These are phyloP conservation scores for Ascochyta viciae-villosae DNA, from an alignment of 2,329 filamentous ascomycete species.

Conservation along the genomic window DNA sequence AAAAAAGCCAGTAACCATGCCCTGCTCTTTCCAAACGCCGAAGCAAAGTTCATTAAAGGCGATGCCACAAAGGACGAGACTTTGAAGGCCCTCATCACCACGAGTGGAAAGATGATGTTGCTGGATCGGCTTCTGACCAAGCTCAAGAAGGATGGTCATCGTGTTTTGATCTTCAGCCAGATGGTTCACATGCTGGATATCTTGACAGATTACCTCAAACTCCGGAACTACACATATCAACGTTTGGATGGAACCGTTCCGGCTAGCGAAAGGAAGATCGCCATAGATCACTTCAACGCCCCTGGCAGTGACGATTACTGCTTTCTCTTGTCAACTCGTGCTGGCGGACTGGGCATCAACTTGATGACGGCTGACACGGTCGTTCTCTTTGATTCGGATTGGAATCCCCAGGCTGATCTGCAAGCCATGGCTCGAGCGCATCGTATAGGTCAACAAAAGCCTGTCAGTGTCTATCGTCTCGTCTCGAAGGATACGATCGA, in stretches of 20 bases:
- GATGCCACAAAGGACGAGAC: conserved; percentile 85
- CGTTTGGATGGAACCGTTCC: conserved; percentile 94
- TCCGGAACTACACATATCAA: conserved; percentile 94
- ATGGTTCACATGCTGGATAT: conserved; percentile 99
- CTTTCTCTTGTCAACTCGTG: conserved; percentile 92
- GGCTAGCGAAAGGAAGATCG: conserved; percentile 83
- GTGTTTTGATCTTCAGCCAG: conserved; percentile 97
- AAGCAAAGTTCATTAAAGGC: conserved; percentile 84
- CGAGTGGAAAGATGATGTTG: conserved; percentile 99
- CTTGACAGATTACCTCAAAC: conserved; percentile 88
- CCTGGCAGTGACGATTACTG: conserved; percentile 95
- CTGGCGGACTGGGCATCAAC: conserved; percentile 97
- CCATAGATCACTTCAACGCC: conserved; percentile 99
- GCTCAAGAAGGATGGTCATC: conserved; percentile 89
- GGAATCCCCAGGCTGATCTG: conserved; percentile 97
- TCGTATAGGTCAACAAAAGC: conserved; percentile 94
- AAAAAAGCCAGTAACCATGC: conserved; percentile 99
- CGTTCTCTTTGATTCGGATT: conserved; percentile 96
- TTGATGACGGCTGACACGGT: conserved; percentile 99
- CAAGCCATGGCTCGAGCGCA: conserved; percentile 99
- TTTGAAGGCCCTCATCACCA: conserved; percentile 90
- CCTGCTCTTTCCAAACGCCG: conserved; percentile 95
- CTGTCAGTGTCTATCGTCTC: conserved; percentile 93
- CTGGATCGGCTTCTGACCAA: conserved; percentile 95
- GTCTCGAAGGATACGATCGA: conserved; percentile 99